Conservation (phyloP, 2,329 filamentous ascomycete genomes). For the Stemphylium beticola region DNA sequence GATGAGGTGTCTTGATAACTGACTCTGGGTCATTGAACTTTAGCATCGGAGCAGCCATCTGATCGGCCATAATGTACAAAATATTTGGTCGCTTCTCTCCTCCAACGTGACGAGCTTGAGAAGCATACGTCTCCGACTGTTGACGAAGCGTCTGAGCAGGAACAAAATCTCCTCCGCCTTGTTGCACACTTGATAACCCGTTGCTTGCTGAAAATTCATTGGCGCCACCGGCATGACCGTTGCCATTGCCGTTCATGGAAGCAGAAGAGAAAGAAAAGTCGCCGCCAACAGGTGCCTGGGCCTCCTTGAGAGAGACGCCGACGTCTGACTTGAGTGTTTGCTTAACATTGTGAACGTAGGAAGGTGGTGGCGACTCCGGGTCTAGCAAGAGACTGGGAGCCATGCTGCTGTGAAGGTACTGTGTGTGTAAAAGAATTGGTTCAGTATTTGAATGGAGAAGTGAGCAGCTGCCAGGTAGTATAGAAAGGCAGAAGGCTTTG, state of each 20-base stretch:
- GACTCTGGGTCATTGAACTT: conserved; percentile 91
- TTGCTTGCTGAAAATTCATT: conserved; percentile 19
- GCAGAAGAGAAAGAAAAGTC: conserved; percentile 23
- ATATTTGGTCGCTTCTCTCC: conserved; percentile 69
- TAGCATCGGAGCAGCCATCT: conserved; percentile 86
- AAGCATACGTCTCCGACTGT: conserved; percentile 33
- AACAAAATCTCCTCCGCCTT: conserved; percentile 29
- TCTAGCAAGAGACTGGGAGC: conserved; percentile 40
- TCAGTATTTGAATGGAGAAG: background rate
- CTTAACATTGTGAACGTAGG: conserved; percentile 24
- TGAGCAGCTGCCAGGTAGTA: background rate
- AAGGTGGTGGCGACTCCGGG: conserved; percentile 27
- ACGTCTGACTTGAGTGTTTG: conserved; percentile 25
- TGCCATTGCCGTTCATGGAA: conserved; percentile 19
- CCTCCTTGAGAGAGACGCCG: conserved; percentile 28
- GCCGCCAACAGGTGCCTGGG: conserved; percentile 25
- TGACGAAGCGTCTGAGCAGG: conserved; percentile 36
- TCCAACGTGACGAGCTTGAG: conserved; percentile 16
- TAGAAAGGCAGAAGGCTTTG: background rate
- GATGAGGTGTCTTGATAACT: conserved; percentile 89
- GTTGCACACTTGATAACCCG: conserved; percentile 16
- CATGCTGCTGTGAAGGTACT: conserved; percentile 22
- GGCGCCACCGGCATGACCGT: conserved; percentile 17
- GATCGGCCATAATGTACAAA: conserved; percentile 95
- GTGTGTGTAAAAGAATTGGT: background rate